phyloP scores from a whole-genome alignment of 2,329 filamentous ascomycete species.

The Trichoderma polysporum region DNA sequence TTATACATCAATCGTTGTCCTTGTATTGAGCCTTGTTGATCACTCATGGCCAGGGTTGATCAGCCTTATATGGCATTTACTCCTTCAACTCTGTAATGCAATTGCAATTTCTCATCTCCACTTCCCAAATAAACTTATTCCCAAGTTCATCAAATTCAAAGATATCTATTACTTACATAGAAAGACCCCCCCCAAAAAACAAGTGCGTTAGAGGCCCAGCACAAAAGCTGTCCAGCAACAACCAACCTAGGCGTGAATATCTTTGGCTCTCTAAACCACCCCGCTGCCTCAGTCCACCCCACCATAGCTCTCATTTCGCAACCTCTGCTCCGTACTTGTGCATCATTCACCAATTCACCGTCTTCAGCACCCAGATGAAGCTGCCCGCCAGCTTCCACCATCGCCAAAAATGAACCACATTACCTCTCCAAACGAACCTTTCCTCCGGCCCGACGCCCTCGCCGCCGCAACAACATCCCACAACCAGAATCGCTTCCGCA shows the following conservation, averaged over 20 bases:
- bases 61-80: background rate
- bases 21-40: background rate
- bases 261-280: background rate
- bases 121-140: background rate
- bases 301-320: slow-evolving; percentile 17
- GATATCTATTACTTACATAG: background rate
- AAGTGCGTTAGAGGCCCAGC: background rate
- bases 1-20: background rate
- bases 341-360: background rate
- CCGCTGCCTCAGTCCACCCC: slow-evolving; percentile 16
- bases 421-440: slow-evolving; percentile 50
- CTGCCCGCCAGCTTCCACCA: slow-evolving; percentile 15
- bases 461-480: slow-evolving; percentile 56
- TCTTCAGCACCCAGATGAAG: background rate
- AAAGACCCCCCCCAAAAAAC: background rate
- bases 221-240: background rate
- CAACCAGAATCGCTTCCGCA: slow-evolving; percentile 65
- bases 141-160: background rate
- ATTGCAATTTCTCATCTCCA: background rate
- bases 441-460: slow-evolving; percentile 51
- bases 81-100: background rate
- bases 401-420: slow-evolving; percentile 40
- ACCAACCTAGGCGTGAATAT: background rate
- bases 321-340: background rate
- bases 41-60: background rate